These are phyloP conservation scores for Boletus patriciae DNA, from an alignment of 768 basidiomycete genomes.

Conservation along the genomic window DNA sequence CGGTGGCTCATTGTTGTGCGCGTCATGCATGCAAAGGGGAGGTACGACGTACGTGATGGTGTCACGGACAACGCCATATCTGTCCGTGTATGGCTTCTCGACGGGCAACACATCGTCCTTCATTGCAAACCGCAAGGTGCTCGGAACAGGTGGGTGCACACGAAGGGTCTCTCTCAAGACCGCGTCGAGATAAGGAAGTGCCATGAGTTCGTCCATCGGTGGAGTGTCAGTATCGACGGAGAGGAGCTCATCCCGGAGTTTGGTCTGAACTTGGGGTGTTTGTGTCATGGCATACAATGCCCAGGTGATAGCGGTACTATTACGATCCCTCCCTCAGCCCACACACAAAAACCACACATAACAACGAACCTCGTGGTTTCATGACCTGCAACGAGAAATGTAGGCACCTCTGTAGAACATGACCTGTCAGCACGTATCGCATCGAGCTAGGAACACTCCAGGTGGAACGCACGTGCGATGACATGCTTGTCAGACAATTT, in stretches of 20 bases:
- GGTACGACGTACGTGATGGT: constrained; percentile 35
- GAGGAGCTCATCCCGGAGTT: constrained; percentile 59
- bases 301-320: constrained; percentile 51
- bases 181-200: constrained; percentile 68
- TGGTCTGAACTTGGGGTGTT: constrained; percentile 48
- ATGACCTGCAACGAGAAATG: constrained; percentile 60
- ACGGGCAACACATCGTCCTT: constrained; percentile 57
- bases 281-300: constrained; percentile 55
- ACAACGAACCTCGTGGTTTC: constrained; percentile 50
- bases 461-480: constrained; percentile 44
- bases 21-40: neutral
- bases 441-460: neutral
- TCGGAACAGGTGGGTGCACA: constrained; percentile 51
- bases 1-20: neutral
- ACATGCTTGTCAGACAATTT: constrained; percentile 64
- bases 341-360: neutral
- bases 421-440: neutral
- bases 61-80: constrained; percentile 41
- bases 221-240: constrained; percentile 54
- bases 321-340: neutral
- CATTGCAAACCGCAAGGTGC: constrained; percentile 43
- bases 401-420: constrained; percentile 52
- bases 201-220: constrained; percentile 66
- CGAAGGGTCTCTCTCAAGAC: constrained; percentile 63
- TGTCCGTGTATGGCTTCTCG: constrained; percentile 44